phyloP scores from a whole-genome alignment of 2,329 filamentous ascomycete genomes.

The Periconia macrospinosa region DNA sequence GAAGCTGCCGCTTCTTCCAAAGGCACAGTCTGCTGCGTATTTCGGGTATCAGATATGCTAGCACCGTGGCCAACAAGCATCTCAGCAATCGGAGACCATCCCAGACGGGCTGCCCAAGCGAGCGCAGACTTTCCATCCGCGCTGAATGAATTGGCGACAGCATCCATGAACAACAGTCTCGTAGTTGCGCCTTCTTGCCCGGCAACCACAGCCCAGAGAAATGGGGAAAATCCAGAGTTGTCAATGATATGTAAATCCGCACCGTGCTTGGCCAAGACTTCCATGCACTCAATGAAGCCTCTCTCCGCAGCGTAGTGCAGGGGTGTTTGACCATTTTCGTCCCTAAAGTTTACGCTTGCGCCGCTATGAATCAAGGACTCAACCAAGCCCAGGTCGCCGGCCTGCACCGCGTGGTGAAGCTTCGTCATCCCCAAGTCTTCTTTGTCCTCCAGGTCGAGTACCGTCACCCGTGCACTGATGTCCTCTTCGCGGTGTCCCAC shows the following conservation, averaged over 20 bases:
- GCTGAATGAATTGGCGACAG: not conserved
- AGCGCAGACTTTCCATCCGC: not conserved
- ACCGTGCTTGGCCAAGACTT: not conserved
- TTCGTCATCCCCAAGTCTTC: not conserved
- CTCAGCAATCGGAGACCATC: not conserved
- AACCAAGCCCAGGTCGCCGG: slow-evolving; percentile 1
- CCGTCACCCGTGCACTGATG: not conserved
- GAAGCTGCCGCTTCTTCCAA: too few relatives aligned
- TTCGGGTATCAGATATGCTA: too few relatives aligned
- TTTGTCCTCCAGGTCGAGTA: slow-evolving; percentile 3
- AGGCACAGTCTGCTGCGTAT: too few relatives aligned
- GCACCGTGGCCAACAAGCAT: too few relatives aligned
- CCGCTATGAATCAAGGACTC: not conserved
- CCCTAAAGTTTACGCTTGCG: not conserved
- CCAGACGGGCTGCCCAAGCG: not conserved
- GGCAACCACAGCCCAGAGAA: not conserved
- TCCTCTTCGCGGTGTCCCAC: not conserved
- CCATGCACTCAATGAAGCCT: not conserved
- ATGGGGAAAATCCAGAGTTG: not conserved
- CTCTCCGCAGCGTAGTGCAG: not conserved
- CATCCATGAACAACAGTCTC: not conserved
- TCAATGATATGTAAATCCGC: not conserved
- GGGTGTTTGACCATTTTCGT: too few relatives aligned
- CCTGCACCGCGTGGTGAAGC: slow-evolving; percentile 1
- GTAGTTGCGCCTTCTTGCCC: not conserved